Evolutionary conservation across 768 basidiomycete genomes (phyloP).

Genomic region (Tulasnella sp.): DNA sequence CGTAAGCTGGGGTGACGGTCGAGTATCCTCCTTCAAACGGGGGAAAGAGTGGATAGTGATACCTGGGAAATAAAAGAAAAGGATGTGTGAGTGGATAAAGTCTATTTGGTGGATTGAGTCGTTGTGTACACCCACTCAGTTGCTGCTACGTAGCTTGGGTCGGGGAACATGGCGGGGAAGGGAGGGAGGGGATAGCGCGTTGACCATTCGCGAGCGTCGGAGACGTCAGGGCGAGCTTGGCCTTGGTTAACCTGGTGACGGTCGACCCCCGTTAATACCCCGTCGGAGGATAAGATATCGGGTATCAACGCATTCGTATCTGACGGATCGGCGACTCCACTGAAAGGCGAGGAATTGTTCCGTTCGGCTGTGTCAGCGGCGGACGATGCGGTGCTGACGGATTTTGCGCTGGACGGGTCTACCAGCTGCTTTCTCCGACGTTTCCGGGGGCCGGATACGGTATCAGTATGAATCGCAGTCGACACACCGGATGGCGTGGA

Average conservation of each 20-base stretch:
- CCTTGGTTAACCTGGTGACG: conserved; percentile 2
- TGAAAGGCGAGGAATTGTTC: background rate
- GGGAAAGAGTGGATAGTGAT: conserved; percentile 27
- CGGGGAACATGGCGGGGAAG: conserved; percentile 25
- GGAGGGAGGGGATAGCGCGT: conserved; percentile 27
- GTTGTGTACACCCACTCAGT: background rate
- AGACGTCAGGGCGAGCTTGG: conserved; percentile 20
- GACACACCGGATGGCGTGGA: too few relatives aligned
- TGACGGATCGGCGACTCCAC: background rate
- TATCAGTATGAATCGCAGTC: too few relatives aligned
- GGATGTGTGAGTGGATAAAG: background rate
- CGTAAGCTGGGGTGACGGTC: background rate
- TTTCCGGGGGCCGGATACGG: too few relatives aligned
- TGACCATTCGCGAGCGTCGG: conserved; percentile 24
- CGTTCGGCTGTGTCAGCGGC: too few relatives aligned
- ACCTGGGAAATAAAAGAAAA: conserved; percentile 29
- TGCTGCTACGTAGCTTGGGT: background rate
- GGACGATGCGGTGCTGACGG: too few relatives aligned
- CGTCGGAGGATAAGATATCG: background rate
- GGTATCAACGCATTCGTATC: conserved; percentile 13
- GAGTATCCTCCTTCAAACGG: conserved; percentile 5
- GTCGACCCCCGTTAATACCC: background rate
- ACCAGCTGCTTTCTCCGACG: too few relatives aligned
- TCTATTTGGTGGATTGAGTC: background rate
- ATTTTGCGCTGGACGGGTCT: too few relatives aligned